Evolutionary conservation across 768 basidiomycete species (phyloP).

Genomic region (Pleurotus pulmonarius): DNA sequence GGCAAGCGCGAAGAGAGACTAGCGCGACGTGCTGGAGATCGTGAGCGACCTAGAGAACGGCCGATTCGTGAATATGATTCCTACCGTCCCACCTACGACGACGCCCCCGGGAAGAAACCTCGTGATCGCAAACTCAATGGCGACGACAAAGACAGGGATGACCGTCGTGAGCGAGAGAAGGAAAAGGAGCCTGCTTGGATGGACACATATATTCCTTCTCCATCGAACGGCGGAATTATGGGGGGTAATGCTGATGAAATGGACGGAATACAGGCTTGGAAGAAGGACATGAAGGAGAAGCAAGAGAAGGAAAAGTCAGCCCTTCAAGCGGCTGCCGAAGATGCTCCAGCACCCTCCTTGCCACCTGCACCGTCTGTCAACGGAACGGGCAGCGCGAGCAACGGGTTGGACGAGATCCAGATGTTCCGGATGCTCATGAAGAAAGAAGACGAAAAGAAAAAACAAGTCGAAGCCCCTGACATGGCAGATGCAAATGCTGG

Average conservation of each 20-base stretch:
- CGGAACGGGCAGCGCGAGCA: constrained; percentile 16
- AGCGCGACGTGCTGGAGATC: constrained; percentile 48
- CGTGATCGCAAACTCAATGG: constrained; percentile 47
- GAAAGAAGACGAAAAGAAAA: constrained; percentile 57
- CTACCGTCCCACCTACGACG: background rate
- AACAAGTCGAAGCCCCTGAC: constrained; percentile 18
- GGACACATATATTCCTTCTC: constrained; percentile 77
- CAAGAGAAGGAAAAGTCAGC: constrained; percentile 10
- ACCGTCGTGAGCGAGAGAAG: constrained; percentile 53
- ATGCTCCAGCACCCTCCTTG: constrained; percentile 10
- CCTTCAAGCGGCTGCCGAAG: background rate
- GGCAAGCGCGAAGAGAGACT: constrained; percentile 77
- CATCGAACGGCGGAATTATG: constrained; percentile 54
- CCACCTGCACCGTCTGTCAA: constrained; percentile 8
- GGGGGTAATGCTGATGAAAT: constrained; percentile 69
- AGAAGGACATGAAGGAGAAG: constrained; percentile 65
- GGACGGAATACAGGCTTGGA: constrained; percentile 86
- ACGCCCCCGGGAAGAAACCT: constrained; percentile 1
- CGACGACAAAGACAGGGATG: constrained; percentile 39
- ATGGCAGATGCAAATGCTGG: constrained; percentile 3
- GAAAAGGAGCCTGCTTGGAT: constrained; percentile 94
- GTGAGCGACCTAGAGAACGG: constrained; percentile 38
- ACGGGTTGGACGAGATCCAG: constrained; percentile 76
- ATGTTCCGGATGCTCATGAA: constrained; percentile 84
- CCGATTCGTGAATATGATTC: constrained; percentile 29